Base-by-base conservation (phyloP, 2,329 filamentous ascomycete genomes). In the Colletotrichum spaethianum region DNA sequence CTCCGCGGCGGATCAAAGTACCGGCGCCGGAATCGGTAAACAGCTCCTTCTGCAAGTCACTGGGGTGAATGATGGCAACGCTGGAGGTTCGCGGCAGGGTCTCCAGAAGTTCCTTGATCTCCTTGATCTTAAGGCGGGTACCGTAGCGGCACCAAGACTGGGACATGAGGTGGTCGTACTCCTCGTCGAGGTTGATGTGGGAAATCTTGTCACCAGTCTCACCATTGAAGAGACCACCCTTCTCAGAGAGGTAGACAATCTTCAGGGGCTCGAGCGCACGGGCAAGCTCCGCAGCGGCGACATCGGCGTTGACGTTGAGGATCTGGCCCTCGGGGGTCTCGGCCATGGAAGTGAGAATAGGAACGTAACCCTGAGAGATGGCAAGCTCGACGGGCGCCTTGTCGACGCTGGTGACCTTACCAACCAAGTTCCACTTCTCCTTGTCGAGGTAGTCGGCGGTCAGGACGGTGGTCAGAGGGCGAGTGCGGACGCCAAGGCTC, bases 241-340 rank as follows among this genome's bases (percentile, higher is more conserved):
- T 98, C 86, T 99, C 96, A 6, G 95, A 97, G n/a, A 98, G 88
- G 82, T 98, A 99, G 72, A 99, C 95, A 73, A 98, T 96, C 90
- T 99, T 99, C 78, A 98, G 86, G 33, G 96, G 96, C 83, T 98
- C 92, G 65, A 99, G 87, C 68, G 93, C 91, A 72, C 94, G 92
- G 31, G 96, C 96, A 73, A 99, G 88, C 85, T 98, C 96, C 75
- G 95, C 95, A 38, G 96, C 96, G 44, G 96, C 96, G 73, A 98
- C 96, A 82, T 99, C 96, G 44, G 96, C 96, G 79, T 99, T 99
- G 81, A 99, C 96, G 80, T 99, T 99, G 75, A 99, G 88, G 63
- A 98, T 92, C 82, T 96, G 94, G 11, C 96, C 96, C 75, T 98
- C 95, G 57, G 92, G 88, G 28, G 93, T 95, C 87, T 98, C 96